Conservation (phyloP, 2,329 filamentous ascomycete genomes). For the Aquanectria penicillioides region DNA sequence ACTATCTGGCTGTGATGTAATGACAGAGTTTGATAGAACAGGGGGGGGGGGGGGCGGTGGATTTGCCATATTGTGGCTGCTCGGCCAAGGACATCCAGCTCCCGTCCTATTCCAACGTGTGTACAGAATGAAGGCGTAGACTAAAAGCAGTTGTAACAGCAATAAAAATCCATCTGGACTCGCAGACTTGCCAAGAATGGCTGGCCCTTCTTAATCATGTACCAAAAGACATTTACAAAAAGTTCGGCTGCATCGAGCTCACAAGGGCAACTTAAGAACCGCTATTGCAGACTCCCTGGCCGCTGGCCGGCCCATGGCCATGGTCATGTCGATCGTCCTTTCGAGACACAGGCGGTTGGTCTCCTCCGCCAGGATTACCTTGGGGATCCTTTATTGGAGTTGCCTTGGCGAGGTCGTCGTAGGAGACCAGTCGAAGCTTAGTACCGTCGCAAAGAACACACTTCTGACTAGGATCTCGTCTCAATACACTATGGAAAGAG, state of each 20-base stretch:
- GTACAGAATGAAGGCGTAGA: no score
- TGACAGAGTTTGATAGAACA: no score
- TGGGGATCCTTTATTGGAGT: conserved; percentile 18
- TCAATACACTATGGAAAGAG: not conserved
- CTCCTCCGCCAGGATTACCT: not conserved
- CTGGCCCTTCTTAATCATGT: conserved; percentile 32
- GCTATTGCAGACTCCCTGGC: conserved; percentile 26
- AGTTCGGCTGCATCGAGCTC: not conserved
- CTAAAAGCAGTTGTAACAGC: no score
- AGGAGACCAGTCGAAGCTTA: conserved; percentile 36
- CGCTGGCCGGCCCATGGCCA: conserved; percentile 24
- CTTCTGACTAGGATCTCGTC: conserved; percentile 8
- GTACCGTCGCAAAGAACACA: conserved; percentile 38
- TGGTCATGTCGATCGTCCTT: conserved; percentile 23
- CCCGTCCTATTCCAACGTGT: no score
- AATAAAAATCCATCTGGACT: conserved; percentile 16
- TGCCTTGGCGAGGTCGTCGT: conserved; percentile 29
- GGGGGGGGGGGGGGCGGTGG: no score
- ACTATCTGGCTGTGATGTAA: no score
- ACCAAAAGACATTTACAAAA: conserved; percentile 31
- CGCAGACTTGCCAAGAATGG: conserved; percentile 27
- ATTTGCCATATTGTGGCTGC: no score
- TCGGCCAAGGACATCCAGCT: no score
- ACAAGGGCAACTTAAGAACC: conserved; percentile 12
- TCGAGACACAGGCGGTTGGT: conserved; percentile 26